phyloP scores from a whole-genome alignment of 805 yeast genomes.

The Candida ulmi region DNA sequence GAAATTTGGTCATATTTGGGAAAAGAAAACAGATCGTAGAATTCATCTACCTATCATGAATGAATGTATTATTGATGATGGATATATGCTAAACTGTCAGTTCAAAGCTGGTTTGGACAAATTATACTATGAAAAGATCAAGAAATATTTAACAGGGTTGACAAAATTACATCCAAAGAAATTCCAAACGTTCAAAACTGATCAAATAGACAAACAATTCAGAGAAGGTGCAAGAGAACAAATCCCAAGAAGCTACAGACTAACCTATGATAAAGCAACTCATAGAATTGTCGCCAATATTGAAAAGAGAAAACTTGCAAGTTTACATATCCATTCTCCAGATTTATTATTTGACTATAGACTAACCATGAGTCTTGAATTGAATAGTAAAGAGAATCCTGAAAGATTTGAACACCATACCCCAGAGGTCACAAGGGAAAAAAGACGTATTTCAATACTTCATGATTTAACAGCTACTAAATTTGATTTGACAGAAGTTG shows the following conservation, averaged over 20 bases:
- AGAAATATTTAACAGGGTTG: constrained; percentile 48
- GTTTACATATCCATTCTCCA: constrained; percentile 67
- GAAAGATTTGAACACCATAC: constrained; percentile 47
- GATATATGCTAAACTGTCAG: constrained; percentile 49
- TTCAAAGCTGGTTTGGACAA: constrained; percentile 66
- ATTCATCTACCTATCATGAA: constrained; percentile 62
- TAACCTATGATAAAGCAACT: constrained; percentile 63
- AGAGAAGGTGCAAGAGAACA: constrained; percentile 59
- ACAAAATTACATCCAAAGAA: constrained; percentile 46
- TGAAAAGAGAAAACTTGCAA: constrained; percentile 69
- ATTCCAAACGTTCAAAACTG: constrained; percentile 56
- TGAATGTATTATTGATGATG: constrained; percentile 49
- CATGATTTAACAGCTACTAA: constrained; percentile 70
- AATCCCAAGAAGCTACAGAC: constrained; percentile 57
- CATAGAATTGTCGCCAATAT: constrained; percentile 64
- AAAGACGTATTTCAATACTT: constrained; percentile 67
- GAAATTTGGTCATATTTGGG: constrained; percentile 68
- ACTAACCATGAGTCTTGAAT: constrained; percentile 69
- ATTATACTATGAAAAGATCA: constrained; percentile 52
- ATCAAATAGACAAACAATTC: constrained; percentile 57
- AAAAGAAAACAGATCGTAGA: constrained; percentile 55
- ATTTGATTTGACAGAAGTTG: constrained; percentile 66
- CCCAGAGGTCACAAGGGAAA: constrained; percentile 56
- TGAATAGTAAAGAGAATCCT: constrained; percentile 58
- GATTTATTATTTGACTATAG: constrained; percentile 73